Percentiles rank a stretch among this genome's conserved stretches.
phyloP scores from a whole-genome alignment of 345 rosid species.

The Sisymbrium irio region DNA sequence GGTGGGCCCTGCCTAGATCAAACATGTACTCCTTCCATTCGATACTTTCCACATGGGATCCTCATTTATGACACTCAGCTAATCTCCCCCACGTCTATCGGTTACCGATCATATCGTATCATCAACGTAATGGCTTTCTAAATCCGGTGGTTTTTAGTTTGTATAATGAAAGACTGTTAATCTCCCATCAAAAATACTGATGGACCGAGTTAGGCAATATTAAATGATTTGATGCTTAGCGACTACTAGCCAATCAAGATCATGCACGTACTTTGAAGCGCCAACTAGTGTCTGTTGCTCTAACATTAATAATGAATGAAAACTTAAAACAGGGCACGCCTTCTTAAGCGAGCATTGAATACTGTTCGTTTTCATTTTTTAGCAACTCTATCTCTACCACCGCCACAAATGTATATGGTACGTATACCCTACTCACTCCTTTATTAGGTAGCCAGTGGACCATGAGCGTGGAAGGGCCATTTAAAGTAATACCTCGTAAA shows the following conservation, averaged over 20 bases:
- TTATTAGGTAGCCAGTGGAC: slow-evolving; percentile 17
- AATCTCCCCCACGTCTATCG: not conserved
- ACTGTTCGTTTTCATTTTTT: slow-evolving; percentile 3
- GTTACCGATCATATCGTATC: not conserved
- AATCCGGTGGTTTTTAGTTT: not conserved
- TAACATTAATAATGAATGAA: slow-evolving; percentile 18
- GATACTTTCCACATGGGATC: slow-evolving; percentile 23
- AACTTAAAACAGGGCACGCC: not conserved
- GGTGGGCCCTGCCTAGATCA: slow-evolving; percentile 8
- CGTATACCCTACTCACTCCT: slow-evolving; percentile 10
- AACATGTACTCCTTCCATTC: slow-evolving; percentile 11
- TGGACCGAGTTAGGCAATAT: slow-evolving; percentile 14
- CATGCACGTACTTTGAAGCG: slow-evolving; percentile 19
- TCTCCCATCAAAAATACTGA: not conserved
- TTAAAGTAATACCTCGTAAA: slow-evolving; percentile 13
- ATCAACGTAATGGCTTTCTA: not conserved
- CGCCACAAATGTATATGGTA: slow-evolving; percentile 11
- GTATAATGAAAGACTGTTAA: not conserved
- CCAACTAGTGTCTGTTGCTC: slow-evolving; percentile 29
- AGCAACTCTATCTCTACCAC: not conserved
- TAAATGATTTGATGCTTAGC: not conserved
- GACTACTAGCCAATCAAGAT: slow-evolving; percentile 14
- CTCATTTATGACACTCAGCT: slow-evolving; percentile 27
- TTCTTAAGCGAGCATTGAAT: slow-evolving; percentile 12
- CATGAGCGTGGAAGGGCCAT: slow-evolving; percentile 8